phyloP scores from a whole-genome alignment of 1,284 basidiomycete genomes.

The Rhodotorula glutinis region DNA sequence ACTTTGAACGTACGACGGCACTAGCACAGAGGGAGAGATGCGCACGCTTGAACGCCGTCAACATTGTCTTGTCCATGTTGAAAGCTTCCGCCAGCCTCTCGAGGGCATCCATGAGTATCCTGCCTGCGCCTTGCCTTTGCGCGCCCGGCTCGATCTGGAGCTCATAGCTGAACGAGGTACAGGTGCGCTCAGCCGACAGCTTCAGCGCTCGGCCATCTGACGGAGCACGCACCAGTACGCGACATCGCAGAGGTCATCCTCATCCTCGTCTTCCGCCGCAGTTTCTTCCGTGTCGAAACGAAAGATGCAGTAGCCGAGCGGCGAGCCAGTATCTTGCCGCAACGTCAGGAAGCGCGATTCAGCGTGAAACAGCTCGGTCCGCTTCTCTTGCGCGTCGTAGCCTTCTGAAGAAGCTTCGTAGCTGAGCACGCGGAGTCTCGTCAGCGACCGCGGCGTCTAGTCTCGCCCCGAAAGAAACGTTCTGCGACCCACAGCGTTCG shows the following conservation, averaged over 20 bases:
- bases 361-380: constrained; percentile 39
- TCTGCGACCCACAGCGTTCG: constrained; percentile 24
- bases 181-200: no score
- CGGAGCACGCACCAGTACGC: constrained; percentile 37
- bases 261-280: constrained; percentile 19
- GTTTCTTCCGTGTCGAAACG: constrained; percentile 42
- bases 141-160: constrained; percentile 27
- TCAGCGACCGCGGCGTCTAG: no score
- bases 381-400: constrained; percentile 34
- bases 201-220: no score
- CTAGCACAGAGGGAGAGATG: neutral
- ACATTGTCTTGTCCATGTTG: constrained; percentile 40
- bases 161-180: constrained; percentile 33
- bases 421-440: constrained; percentile 9
- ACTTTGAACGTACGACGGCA: neutral
- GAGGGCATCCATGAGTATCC: constrained; percentile 34
- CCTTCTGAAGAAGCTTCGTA: constrained; percentile 30
- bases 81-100: constrained; percentile 22
- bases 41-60: constrained; percentile 42
- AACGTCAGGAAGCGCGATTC: constrained; percentile 38
- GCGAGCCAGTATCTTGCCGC: neutral
- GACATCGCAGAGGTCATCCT: constrained; percentile 31
- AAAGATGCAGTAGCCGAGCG: constrained; percentile 39
- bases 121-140: constrained; percentile 22
- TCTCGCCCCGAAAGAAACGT: no score